Conservation (phyloP, 352 stramenopile species). For the Phytophthora megakarya region DNA sequence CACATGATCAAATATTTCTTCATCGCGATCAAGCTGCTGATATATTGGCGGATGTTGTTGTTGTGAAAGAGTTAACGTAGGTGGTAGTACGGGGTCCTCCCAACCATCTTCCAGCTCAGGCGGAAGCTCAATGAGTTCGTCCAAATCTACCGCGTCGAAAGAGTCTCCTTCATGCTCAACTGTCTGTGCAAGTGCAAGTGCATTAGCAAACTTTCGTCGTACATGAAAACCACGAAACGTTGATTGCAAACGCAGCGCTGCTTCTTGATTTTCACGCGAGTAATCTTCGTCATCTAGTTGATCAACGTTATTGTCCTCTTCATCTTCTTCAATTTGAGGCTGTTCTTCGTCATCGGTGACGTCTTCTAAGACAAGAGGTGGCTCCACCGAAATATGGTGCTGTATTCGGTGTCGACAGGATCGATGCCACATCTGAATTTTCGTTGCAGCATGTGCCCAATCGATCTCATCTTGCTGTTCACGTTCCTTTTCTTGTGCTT, state of each 20-base stretch:
- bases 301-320: slow-evolving; percentile 1
- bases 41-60: neutral
- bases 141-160: slow-evolving; percentile 60
- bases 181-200: slow-evolving; percentile 51
- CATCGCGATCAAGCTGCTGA: slow-evolving; percentile 3
- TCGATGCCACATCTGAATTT: slow-evolving; percentile 35
- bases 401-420: slow-evolving; percentile 7
- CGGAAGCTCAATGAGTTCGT: slow-evolving; percentile 58
- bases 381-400: neutral
- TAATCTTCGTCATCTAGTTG: neutral
- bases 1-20: slow-evolving; percentile 13
- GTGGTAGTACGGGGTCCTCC: slow-evolving; percentile 52
- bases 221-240: slow-evolving; percentile 74
- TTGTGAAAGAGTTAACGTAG: neutral
- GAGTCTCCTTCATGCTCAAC: slow-evolving; percentile 29
- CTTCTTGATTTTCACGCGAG: slow-evolving; percentile 23
- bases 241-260: slow-evolving; percentile 63
- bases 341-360: slow-evolving; percentile 25
- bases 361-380: slow-evolving; percentile 25
- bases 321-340: slow-evolving; percentile 11
- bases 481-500: slow-evolving; percentile 6
- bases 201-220: slow-evolving; percentile 66
- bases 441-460: slow-evolving; percentile 16
- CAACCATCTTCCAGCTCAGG: slow-evolving; percentile 67
- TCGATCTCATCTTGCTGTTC: slow-evolving; percentile 9